Evolutionary conservation across 176 grass and related monocot genomes (phyloP), one percentile per base, ranked within the genome.

Genomic region (Carex cristatella): DNA sequence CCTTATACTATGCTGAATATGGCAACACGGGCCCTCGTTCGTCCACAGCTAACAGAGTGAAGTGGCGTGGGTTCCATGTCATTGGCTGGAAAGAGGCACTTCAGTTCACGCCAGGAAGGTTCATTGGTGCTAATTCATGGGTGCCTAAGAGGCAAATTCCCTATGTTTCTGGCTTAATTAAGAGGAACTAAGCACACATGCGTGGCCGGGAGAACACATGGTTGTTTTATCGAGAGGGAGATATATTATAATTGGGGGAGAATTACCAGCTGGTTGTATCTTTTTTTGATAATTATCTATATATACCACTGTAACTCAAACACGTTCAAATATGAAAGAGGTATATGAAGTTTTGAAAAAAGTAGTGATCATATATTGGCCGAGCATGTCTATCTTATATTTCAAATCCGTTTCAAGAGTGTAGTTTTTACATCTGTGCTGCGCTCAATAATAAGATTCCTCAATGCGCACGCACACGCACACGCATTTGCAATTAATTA

Each of bases 1-100:
- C 94, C 38, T 84, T 93, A 72, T 93, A 87, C 83, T 93, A 88
- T 79, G 94, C 91, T 4, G 94, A 96, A 87, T 90, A 83, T 82
- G 85, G 44, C 59, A 97, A 97, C 87, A 73, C 85, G 0, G 94
- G 94, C 0, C 94, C 91, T 12, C 86, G 94, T 14, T 75, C 94
- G 3, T 78, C 86, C 75, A 97, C 91, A 23, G 89, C 87, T 88
- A 71, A 60, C 80, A 86, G 94, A 75, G 94, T 97, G 11, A 97
- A 60, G 11, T 97, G 93, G 93, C 85, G 68, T 0, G 91, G 89
- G 0, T 91, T 87, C 84, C 91, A 69, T 23, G 86, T 93, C 78
- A 93, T 93, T 57, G 44, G 31, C 10, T 2, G 12, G 32, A 32
- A 81, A 58, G 89, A 91, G 16, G 89, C 94, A 56, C 48, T 63